Conservation (phyloP, 2,329 filamentous ascomycete genomes). For the Cladosporium oxysporum region DNA sequence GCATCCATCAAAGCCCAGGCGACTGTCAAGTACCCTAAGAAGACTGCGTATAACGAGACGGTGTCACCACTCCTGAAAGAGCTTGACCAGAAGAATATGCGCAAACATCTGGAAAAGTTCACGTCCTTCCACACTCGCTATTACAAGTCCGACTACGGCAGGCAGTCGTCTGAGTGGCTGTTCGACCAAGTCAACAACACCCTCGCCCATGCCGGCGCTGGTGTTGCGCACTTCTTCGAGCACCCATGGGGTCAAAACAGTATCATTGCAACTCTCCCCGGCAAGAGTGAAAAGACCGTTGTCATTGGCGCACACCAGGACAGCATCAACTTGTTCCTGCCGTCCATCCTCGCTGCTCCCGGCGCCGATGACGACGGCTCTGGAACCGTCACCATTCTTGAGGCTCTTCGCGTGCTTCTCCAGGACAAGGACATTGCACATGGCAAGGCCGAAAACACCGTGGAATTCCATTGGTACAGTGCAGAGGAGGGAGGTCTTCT, state of each 20-base stretch:
- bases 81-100: constrained; percentile 75
- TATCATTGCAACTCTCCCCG: constrained; percentile 89
- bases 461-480: constrained; percentile 97
- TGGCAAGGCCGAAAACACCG: constrained; percentile 76
- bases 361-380: constrained; percentile 91
- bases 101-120: constrained; percentile 73
- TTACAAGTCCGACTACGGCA: constrained; percentile 76
- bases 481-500: constrained; percentile 87
- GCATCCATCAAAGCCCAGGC: constrained; percentile 9
- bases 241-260: constrained; percentile 89
- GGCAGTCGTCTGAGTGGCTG: constrained; percentile 86
- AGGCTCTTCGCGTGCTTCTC: constrained; percentile 81
- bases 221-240: constrained; percentile 70
- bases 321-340: constrained; percentile 89
- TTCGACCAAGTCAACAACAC: constrained; percentile 71
- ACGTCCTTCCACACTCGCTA: constrained; percentile 80
- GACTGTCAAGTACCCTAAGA: constrained; percentile 64
- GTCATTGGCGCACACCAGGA: constrained; percentile 85
- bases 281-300: constrained; percentile 78
- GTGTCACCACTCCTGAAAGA: constrained; percentile 67
- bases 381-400: constrained; percentile 76
- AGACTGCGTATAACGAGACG: constrained; percentile 64
- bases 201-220: constrained; percentile 71
- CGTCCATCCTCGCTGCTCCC: constrained; percentile 78
- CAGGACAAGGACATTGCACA: constrained; percentile 63